Evolutionary conservation across 2,329 filamentous ascomycete genomes (phyloP).

Genomic region (Claviceps paspali): DNA sequence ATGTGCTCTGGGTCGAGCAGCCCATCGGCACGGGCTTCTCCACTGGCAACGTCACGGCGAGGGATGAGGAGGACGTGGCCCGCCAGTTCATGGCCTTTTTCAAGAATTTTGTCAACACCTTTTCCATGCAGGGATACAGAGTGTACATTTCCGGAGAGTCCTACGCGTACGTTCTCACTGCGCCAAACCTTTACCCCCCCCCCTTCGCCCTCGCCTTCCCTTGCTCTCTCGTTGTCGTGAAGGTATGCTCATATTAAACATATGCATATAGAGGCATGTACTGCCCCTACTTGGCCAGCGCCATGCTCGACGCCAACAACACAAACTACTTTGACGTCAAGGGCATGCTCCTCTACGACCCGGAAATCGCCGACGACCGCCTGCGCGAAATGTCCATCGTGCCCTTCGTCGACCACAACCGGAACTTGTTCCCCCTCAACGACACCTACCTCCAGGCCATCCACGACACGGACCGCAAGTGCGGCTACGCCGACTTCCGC

Average conservation of each 20-base stretch:
- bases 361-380: constrained; percentile 38
- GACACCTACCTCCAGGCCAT: constrained; percentile 17
- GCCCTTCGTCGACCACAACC: constrained; percentile 43
- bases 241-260: too few species aligned
- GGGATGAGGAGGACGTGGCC: constrained; percentile 50
- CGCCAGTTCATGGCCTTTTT: constrained; percentile 61
- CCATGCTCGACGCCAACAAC: constrained; percentile 51
- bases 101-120: constrained; percentile 61
- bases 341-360: constrained; percentile 56
- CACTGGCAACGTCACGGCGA: constrained; percentile 47
- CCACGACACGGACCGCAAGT: constrained; percentile 22
- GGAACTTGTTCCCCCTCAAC: constrained; percentile 41
- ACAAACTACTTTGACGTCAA: constrained; percentile 49
- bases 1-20: constrained; percentile 59
- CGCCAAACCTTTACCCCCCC: too few species aligned
- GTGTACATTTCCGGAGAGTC: constrained; percentile 60
- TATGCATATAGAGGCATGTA: constrained; percentile 29
- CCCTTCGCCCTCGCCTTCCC: too few species aligned
- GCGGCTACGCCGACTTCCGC: constrained; percentile 45
- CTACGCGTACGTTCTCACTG: constrained; percentile 29
- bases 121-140: constrained; percentile 48
- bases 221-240: too few species aligned
- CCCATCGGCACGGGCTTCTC: constrained; percentile 54
- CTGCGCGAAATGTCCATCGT: constrained; percentile 30
- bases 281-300: constrained; percentile 53